Conservation (phyloP, 345 rosid species). For the Anacardium occidentale region DNA sequence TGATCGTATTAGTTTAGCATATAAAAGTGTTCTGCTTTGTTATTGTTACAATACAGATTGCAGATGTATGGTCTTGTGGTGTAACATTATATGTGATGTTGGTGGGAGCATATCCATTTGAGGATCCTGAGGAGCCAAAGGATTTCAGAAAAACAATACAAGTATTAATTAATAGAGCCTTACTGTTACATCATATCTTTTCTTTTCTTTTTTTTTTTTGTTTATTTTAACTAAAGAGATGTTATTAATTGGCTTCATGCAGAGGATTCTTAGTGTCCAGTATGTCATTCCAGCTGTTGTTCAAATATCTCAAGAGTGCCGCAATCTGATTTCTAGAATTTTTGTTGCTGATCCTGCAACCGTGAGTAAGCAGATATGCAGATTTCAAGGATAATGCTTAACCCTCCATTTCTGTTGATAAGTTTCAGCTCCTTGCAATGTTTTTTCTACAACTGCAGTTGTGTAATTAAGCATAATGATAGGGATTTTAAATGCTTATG, state of each 20-base stretch:
- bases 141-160: constrained; percentile 85
- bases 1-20: neutral
- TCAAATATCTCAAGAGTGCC: constrained; percentile 73
- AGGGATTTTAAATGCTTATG: neutral
- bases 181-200: neutral
- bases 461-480: neutral
- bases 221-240: neutral
- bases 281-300: constrained; percentile 77
- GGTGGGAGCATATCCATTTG: constrained; percentile 94
- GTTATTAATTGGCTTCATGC: constrained; percentile 20
- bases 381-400: neutral
- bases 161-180: constrained; percentile 31
- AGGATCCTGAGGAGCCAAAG: constrained; percentile 92
- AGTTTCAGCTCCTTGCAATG: neutral
- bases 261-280: constrained; percentile 85
- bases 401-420: too few relatives aligned
- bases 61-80: constrained; percentile 98
- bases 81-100: constrained; percentile 93
- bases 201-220: neutral
- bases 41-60: constrained; percentile 53
- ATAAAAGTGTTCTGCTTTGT: neutral
- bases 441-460: neutral
- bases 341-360: constrained; percentile 77
- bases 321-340: constrained; percentile 77
- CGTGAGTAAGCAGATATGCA: constrained; percentile 33